phyloP scores from a whole-genome alignment of 192 early-diverging fungal genomes.

The Backusella australiensis region DNA sequence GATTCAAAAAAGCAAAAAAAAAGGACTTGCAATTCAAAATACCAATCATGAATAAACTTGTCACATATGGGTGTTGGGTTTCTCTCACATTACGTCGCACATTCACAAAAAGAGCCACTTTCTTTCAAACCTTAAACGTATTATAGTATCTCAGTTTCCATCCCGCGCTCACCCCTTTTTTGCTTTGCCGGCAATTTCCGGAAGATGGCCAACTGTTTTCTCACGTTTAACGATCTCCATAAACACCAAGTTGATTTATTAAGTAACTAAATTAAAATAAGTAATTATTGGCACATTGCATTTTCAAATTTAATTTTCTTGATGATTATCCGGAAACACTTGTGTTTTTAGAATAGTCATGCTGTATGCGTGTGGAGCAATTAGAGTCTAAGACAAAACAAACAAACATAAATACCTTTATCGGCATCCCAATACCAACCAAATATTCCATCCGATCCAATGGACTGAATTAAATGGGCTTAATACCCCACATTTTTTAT shows the following conservation, averaged over 20 bases:
- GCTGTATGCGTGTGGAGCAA: neutral
- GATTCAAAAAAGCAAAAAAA: neutral
- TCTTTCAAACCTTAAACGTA: neutral
- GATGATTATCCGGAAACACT: neutral
- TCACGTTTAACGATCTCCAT: neutral
- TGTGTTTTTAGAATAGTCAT: constrained; percentile 10
- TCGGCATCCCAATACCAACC: neutral
- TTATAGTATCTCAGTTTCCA: neutral
- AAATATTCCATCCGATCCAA: constrained; percentile 1
- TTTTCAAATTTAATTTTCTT: neutral
- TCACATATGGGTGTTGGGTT: neutral
- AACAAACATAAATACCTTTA: neutral
- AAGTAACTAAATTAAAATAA: neutral
- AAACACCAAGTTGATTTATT: neutral
- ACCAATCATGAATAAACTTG: neutral
- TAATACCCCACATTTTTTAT: constrained; percentile 5
- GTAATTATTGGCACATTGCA: neutral
- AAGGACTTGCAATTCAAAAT: neutral
- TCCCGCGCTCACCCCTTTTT: neutral
- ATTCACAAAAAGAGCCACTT: neutral
- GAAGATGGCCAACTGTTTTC: neutral
- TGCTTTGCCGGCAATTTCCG: neutral
- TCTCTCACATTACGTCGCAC: neutral
- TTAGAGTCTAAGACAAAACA: constrained; percentile 2
- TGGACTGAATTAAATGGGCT: neutral